Base-by-base conservation (phyloP, 169 alveolate genomes). In the Plasmodium cynomolgi region DNA sequence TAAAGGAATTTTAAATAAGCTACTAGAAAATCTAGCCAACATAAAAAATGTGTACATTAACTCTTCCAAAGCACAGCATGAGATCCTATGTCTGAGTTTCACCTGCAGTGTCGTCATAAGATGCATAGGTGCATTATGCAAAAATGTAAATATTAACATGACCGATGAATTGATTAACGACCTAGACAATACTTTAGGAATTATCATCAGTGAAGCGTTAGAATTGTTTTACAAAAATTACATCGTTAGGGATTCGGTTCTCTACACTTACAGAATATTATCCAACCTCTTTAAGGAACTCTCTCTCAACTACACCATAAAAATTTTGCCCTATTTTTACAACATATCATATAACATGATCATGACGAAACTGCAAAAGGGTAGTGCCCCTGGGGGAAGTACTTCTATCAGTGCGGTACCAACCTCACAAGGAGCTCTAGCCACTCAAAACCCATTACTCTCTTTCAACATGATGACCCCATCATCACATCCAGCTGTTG, bases 71-170 rank as follows among this genome's bases (percentile, higher is more conserved):
- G 54, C 94, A 20, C 94, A 90, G 72, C 79, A 81, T 58, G 94
- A 37, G 41, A 80, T 29, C 20, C 23, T 90, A 26, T 90, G 94
- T 23, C 17, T 81, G 6, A 90, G 94, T 50, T 90, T 90, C 73
- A 90, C 83, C n/a, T 79, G 84, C 50, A 90, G 94, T 81, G 83
- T 90, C 29, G 58, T 90, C n/a, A 90, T 90, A 23, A 90, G 72
- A 62, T 90, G 94, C 13, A 90, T 90, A 8, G 94, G 94, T 20
- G 94, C 94, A 9, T 74, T 90, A 62, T 90, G 94, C 41, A 90
- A 90, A 90, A 90, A 90, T 90, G 91, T 90, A 37, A 90, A 90
- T 90, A 81, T 90, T 3, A 79, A 39, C 37, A 90, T 90, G 74
- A 81, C 91, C 2, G 91, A 81, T 80, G 73, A 41, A 17, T 33